These are phyloP conservation scores for Cylindrotheca closterium DNA, from an alignment of 108 stramenopile species.

Conservation along the genomic window DNA sequence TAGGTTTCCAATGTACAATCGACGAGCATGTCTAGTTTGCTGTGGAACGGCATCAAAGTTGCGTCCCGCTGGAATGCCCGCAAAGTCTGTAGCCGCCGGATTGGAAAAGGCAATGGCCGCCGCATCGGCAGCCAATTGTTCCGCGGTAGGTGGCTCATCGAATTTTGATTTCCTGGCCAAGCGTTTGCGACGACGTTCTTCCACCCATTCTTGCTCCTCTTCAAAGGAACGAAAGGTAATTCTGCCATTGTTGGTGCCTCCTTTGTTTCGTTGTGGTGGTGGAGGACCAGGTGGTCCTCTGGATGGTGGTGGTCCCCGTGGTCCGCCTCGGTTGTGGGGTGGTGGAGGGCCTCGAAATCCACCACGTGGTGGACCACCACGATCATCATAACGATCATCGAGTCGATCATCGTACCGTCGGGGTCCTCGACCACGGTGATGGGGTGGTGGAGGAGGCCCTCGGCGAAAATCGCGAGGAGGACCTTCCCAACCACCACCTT, in stretches of 20 bases:
- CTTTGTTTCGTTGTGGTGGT: constrained; percentile 5
- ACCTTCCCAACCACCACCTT: not conserved
- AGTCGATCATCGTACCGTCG: constrained; percentile 12
- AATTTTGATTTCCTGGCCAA: constrained; percentile 59
- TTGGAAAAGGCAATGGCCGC: constrained; percentile 32
- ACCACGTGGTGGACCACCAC: constrained; percentile 9
- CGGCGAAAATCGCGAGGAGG: constrained; percentile 4
- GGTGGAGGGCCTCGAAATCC: constrained; percentile 8
- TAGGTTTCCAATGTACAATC: constrained; percentile 94
- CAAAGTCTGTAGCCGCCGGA: constrained; percentile 42
- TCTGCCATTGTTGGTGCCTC: constrained; percentile 24
- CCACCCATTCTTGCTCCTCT: constrained; percentile 82
- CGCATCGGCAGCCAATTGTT: constrained; percentile 64
- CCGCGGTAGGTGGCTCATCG: constrained; percentile 71
- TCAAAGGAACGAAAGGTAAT: constrained; percentile 63
- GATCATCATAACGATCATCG: constrained; percentile 16
- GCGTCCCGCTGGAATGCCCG: constrained; percentile 34
- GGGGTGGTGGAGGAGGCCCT: constrained; percentile 2
- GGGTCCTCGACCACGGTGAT: constrained; percentile 6
- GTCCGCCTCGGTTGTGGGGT: constrained; percentile 11
- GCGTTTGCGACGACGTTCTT: constrained; percentile 77
- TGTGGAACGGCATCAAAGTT: constrained; percentile 56
- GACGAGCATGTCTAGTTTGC: constrained; percentile 93
- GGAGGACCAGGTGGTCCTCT: constrained; percentile 9
- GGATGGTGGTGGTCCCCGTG: constrained; percentile 5